Evolutionary conservation across 805 yeast species (phyloP).

Genomic region (Zygosaccharomyces kombuchaensis): DNA sequence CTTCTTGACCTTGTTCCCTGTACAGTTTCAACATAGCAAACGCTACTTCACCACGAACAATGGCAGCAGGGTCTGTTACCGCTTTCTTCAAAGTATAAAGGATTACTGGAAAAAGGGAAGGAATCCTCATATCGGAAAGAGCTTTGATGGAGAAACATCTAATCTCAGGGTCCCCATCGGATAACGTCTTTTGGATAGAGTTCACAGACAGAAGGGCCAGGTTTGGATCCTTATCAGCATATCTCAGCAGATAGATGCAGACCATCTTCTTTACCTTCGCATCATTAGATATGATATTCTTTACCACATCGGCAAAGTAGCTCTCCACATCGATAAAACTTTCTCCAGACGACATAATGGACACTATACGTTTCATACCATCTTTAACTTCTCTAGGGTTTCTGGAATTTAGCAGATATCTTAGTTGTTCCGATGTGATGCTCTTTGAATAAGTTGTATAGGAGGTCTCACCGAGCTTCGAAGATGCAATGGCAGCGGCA

Average conservation of each 20-base stretch:
- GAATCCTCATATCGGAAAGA: constrained; percentile 75
- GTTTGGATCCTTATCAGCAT: constrained; percentile 82
- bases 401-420: constrained; percentile 61
- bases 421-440: constrained; percentile 63
- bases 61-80: constrained; percentile 63
- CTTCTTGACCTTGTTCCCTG: constrained; percentile 39
- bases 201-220: constrained; percentile 86
- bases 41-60: constrained; percentile 77
- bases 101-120: constrained; percentile 76
- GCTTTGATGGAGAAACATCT: constrained; percentile 75
- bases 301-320: constrained; percentile 81
- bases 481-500: constrained; percentile 76
- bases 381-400: constrained; percentile 57
- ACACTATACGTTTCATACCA: constrained; percentile 55
- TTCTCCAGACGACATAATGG: constrained; percentile 41
- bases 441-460: constrained; percentile 37
- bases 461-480: constrained; percentile 60
- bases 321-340: constrained; percentile 39
- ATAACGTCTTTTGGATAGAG: constrained; percentile 79
- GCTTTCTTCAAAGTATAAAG: constrained; percentile 67
- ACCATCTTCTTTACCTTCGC: constrained; percentile 70
- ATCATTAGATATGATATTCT: constrained; percentile 69
- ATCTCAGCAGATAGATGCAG: constrained; percentile 65
- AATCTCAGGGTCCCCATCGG: constrained; percentile 61
- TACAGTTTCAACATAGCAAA: constrained; percentile 62